phyloP scores from a whole-genome alignment of 495 filamentous ascomycete species.

The Xylaria castorea region DNA sequence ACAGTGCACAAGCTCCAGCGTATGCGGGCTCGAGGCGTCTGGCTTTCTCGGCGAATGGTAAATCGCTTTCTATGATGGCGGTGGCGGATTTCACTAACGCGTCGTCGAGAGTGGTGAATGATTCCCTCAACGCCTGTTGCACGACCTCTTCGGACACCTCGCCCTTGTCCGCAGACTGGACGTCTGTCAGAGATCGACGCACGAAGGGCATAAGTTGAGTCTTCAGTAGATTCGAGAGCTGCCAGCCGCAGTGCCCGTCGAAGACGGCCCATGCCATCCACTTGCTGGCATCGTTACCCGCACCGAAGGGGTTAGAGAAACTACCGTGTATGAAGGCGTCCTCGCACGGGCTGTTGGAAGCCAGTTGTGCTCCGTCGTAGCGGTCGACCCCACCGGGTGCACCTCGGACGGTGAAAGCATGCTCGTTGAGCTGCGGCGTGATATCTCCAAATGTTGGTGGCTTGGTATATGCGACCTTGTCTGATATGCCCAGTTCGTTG shows the following conservation, averaged over 20 bases:
- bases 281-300: conserved; percentile 29
- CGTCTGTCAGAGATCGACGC: conserved; percentile 40
- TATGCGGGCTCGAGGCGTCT: conserved; percentile 51
- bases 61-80: conserved; percentile 37
- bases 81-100: conserved; percentile 55
- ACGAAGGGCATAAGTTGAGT: conserved; percentile 52
- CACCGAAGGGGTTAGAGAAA: conserved; percentile 47
- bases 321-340: conserved; percentile 55
- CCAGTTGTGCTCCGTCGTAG: conserved; percentile 55
- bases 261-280: conserved; percentile 57
- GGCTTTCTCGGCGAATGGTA: conserved; percentile 36
- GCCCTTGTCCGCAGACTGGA: conserved; percentile 28
- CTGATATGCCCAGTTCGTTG: conserved; percentile 33
- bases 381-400: conserved; percentile 42
- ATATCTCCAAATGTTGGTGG: conserved; percentile 36
- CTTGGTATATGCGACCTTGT: conserved; percentile 34
- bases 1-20: conserved; percentile 66
- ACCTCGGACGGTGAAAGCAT: conserved; percentile 40
- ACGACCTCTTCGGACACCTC: conserved; percentile 40
- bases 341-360: conserved; percentile 56
- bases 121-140: conserved; percentile 51
- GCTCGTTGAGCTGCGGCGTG: conserved; percentile 38
- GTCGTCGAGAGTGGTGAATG: conserved; percentile 59
- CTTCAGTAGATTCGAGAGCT: conserved; percentile 52
- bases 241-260: conserved; percentile 59